Percentiles rank a stretch among this genome's conserved stretches.
These are phyloP conservation scores for Paspalum vaginatum DNA, from an alignment of 176 grass and related monocot species.

Conservation along the genomic window DNA sequence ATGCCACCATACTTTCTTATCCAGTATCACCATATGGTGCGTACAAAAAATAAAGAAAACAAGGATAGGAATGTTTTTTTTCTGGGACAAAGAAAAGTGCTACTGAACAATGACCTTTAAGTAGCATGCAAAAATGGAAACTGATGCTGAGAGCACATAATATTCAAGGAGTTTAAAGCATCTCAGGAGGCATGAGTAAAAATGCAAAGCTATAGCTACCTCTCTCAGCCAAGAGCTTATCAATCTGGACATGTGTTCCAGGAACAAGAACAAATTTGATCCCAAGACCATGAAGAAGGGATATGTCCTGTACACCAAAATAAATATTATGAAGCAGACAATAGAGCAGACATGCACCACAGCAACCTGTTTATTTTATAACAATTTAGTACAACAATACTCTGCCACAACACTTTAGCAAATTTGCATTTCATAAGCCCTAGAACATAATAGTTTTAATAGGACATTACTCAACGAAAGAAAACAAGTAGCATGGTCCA, in stretches of 20 bases:
- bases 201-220: conserved; percentile 39
- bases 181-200: conserved; percentile 19
- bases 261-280: conserved; percentile 98
- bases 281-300: conserved; percentile 92
- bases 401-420: background rate
- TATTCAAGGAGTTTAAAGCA: background rate
- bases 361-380: background rate
- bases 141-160: conserved; percentile 1
- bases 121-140: background rate
- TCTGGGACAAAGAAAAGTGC: background rate
- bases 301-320: conserved; percentile 73
- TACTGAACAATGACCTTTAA: background rate
- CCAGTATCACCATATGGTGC: background rate
- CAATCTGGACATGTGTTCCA: conserved; percentile 90
- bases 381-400: background rate
- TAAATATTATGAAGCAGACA: conserved; percentile 8
- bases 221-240: conserved; percentile 87
- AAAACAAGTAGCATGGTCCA: background rate
- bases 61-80: background rate
- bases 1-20: background rate
- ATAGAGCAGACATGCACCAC: background rate
- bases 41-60: background rate
- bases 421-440: background rate
- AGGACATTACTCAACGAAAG: background rate
- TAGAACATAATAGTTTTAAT: background rate